Evolutionary conservation across 2,329 filamentous ascomycete species (phyloP).

Genomic region (Ramularia endophylla): DNA sequence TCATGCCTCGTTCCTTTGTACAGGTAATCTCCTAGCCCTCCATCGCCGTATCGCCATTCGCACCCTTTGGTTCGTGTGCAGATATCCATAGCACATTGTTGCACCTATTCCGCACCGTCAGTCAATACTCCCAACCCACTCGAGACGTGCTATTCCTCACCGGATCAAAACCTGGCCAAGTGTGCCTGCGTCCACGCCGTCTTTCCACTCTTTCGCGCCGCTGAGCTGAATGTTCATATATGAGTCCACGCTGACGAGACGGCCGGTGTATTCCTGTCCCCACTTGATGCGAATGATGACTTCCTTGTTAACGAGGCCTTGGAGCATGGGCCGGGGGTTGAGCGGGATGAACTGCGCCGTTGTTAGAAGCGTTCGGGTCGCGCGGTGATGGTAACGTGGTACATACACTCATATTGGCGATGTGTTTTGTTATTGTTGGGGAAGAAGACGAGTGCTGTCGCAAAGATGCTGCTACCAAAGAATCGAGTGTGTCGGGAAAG

Average conservation of each 20-base stretch:
- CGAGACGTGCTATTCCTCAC: conserved; percentile 41
- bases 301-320: conserved; percentile 88
- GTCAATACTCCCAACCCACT: too few species aligned
- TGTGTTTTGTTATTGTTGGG: not conserved
- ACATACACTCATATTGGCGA: conserved; percentile 22
- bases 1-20: too few species aligned
- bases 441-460: too few species aligned
- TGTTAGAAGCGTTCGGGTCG: not conserved
- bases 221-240: conserved; percentile 99
- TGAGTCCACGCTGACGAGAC: conserved; percentile 85
- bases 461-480: too few species aligned
- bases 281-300: conserved; percentile 93
- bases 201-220: conserved; percentile 86
- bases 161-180: conserved; percentile 90
- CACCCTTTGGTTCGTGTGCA: conserved; percentile 29
- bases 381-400: not conserved
- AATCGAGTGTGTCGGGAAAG: too few species aligned
- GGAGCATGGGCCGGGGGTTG: conserved; percentile 95
- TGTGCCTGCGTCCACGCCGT: conserved; percentile 75
- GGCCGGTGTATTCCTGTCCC: conserved; percentile 96
- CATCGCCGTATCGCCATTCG: conserved; percentile 36
- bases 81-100: conserved; percentile 98
- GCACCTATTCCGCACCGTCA: conserved; percentile 50
- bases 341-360: conserved; percentile 66
- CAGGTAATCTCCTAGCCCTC: conserved; percentile 34